These are phyloP conservation scores for Amauroascus niger DNA, from an alignment of 2,329 filamentous ascomycete genomes.

Conservation along the genomic window DNA sequence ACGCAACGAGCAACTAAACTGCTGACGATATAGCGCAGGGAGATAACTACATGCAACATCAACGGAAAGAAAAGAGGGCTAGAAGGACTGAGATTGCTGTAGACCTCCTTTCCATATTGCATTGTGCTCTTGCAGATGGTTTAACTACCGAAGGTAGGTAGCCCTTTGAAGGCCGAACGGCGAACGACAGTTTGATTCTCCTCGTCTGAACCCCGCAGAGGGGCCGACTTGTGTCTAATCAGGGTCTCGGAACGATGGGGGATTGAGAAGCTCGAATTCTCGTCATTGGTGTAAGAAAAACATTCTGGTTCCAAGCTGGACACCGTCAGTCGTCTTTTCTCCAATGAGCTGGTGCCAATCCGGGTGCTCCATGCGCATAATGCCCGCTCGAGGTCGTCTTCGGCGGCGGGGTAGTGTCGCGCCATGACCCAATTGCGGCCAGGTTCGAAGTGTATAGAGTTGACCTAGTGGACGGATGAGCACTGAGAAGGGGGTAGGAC, in stretches of 20 bases:
- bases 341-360: slow-evolving; percentile 2
- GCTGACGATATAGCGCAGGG: no score
- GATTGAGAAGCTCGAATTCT: background rate
- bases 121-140: no score
- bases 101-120: no score
- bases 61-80: no score
- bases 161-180: background rate
- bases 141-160: no score
- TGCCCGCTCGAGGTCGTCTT: background rate
- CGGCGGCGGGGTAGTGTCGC: background rate
- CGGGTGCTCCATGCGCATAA: background rate
- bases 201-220: slow-evolving; percentile 6
- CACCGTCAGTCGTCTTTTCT: background rate
- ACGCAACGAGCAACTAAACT: no score
- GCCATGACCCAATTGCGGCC: background rate
- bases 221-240: background rate
- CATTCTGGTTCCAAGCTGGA: background rate
- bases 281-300: slow-evolving; percentile 1
- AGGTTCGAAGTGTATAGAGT: background rate
- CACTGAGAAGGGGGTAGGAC: background rate
- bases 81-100: no score
- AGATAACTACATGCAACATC: no score
- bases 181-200: background rate
- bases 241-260: slow-evolving; percentile 4
- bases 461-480: background rate